These are phyloP conservation scores for Penicillium crustosum DNA, from an alignment of 2,329 filamentous ascomycete genomes.

Conservation along the genomic window DNA sequence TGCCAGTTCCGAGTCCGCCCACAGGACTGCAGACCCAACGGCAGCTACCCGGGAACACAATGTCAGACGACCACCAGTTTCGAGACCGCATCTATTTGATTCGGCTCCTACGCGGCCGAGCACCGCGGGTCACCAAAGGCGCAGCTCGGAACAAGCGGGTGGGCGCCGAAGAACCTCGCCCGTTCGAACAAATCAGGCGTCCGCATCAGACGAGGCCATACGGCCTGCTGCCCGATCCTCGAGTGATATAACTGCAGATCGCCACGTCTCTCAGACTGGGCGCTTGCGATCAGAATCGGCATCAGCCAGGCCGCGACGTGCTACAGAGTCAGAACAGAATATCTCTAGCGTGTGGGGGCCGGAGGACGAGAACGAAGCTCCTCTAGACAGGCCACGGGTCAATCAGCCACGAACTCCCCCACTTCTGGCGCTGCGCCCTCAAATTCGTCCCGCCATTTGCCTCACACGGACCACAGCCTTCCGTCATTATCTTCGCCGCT, in stretches of 20 bases:
- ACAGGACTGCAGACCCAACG: constrained; percentile 22
- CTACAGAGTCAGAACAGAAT: constrained; percentile 35
- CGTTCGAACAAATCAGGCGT: constrained; percentile 32
- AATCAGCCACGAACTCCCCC: constrained; percentile 29
- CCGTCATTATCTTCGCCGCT: constrained; percentile 19
- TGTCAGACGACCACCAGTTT: constrained; percentile 29
- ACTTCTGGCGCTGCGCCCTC: constrained; percentile 15
- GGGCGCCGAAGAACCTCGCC: constrained; percentile 37
- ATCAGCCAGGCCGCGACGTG: constrained; percentile 30
- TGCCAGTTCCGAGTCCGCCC: constrained; percentile 34
- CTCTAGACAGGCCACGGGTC: constrained; percentile 22
- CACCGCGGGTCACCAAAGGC: constrained; percentile 33
- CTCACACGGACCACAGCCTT: constrained; percentile 9
- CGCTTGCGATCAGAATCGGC: constrained; percentile 29
- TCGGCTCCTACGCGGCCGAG: constrained; percentile 26
- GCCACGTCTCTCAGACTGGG: constrained; percentile 27
- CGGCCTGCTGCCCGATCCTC: constrained; percentile 36
- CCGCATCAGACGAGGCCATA: constrained; percentile 36
- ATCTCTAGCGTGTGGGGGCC: constrained; percentile 27
- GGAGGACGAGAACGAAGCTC: constrained; percentile 25
- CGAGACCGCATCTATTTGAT: constrained; percentile 37
- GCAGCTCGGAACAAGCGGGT: constrained; percentile 38
- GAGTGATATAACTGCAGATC: constrained; percentile 39
- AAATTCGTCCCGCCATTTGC: constrained; percentile 4
- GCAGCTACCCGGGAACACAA: constrained; percentile 19